Conservation (phyloP, 768 basidiomycete species). For the Auricularia cornea region DNA sequence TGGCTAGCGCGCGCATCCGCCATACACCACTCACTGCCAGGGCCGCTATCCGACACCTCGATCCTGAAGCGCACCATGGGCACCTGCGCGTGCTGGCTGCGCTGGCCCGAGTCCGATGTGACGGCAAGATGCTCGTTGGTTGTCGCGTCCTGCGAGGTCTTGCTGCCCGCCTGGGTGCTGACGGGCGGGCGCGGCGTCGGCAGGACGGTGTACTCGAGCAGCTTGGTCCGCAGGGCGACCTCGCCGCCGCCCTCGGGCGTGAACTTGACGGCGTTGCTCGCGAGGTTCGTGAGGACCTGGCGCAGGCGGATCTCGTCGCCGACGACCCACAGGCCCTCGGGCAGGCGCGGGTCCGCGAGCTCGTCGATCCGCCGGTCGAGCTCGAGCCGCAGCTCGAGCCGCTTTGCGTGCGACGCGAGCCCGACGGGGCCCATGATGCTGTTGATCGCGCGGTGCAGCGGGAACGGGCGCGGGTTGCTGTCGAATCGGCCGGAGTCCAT, state of each 20-base stretch:
- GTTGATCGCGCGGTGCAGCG: slow-evolving; percentile 20
- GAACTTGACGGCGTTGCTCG: slow-evolving; percentile 26
- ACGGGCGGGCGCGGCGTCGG: background rate
- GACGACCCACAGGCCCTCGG: slow-evolving; percentile 23
- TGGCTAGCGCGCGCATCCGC: slow-evolving; percentile 5
- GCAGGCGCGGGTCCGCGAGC: slow-evolving; percentile 13
- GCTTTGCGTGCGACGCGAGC: slow-evolving; percentile 15
- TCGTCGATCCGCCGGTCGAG: slow-evolving; percentile 32
- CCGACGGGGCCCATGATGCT: slow-evolving; percentile 19
- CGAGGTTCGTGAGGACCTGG: slow-evolving; percentile 31
- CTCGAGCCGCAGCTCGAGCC: slow-evolving; percentile 24
- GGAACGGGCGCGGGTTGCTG: slow-evolving; percentile 9
- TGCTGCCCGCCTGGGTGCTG: background rate
- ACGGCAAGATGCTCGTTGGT: background rate
- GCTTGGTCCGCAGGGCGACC: background rate
- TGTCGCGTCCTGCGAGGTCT: background rate
- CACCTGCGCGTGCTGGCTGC: slow-evolving; percentile 9
- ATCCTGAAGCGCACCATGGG: slow-evolving; percentile 14
- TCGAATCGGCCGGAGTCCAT: slow-evolving; percentile 1
- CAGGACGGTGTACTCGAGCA: background rate
- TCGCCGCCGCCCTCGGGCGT: slow-evolving; percentile 19
- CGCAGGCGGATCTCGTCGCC: slow-evolving; percentile 36
- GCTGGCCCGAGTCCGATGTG: background rate
- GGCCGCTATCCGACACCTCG: slow-evolving; percentile 13
- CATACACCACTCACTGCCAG: slow-evolving; percentile 8